Percentiles rank a stretch among this genome's conserved stretches.
Evolutionary conservation across 1,139 yeast species (phyloP).

Genomic region (Blastobotrys indianensis): DNA sequence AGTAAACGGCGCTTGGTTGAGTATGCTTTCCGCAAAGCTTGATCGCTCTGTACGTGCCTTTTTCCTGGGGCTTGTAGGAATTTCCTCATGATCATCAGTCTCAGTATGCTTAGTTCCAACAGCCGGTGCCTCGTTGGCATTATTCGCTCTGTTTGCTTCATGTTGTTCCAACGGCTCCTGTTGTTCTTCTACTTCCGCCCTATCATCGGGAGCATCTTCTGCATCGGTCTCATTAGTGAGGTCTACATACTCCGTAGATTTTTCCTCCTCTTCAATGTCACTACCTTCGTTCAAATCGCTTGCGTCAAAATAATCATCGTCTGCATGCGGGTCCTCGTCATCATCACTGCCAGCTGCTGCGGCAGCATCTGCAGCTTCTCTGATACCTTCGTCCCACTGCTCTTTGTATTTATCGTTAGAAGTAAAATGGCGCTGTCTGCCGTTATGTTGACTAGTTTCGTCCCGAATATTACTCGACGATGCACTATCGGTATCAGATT

Average conservation of each 20-base stretch:
- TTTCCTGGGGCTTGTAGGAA: slow-evolving; percentile 9
- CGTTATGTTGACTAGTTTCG: no score
- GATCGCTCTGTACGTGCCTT: background rate
- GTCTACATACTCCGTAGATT: slow-evolving; percentile 14
- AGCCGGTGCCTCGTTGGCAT: background rate
- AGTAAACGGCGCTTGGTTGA: slow-evolving; percentile 36
- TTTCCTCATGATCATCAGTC: background rate
- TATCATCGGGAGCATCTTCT: background rate
- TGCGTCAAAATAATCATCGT: background rate
- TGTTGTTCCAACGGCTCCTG: slow-evolving; percentile 1
- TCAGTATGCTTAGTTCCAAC: background rate
- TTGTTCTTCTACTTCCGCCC: background rate
- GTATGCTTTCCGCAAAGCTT: slow-evolving; percentile 1
- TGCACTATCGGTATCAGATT: background rate
- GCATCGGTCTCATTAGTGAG: slow-evolving; percentile 19
- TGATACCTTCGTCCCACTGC: slow-evolving; percentile 1
- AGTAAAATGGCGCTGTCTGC: slow-evolving; percentile 1
- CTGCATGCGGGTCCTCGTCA: slow-evolving; percentile 3
- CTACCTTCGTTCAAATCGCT: background rate
- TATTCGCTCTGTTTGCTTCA: background rate
- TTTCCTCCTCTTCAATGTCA: background rate
- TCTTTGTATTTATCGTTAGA: slow-evolving; percentile 1
- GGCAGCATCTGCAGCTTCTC: background rate
- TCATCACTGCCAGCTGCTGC: slow-evolving; percentile 4
- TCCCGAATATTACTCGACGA: no score